Conservation (phyloP, 768 basidiomycete genomes). For the Cubamyces lactineus region DNA sequence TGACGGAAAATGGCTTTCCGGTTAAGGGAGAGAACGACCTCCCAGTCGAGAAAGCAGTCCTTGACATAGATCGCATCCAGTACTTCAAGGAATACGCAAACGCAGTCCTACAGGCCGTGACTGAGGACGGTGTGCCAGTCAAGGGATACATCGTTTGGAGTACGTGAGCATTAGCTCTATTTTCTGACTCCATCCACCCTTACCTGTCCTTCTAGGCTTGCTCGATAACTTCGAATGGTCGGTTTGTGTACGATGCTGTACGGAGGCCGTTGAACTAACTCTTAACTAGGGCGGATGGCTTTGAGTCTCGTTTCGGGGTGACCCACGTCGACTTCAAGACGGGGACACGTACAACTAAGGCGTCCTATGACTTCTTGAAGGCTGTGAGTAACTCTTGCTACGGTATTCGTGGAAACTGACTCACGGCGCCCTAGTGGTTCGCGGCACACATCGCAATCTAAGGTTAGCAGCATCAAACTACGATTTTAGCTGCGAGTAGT, state of each 20-base stretch:
- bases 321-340: conserved; percentile 45
- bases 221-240: conserved; percentile 52
- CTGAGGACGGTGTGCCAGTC: conserved; percentile 41
- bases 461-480: no score
- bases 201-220: conserved; percentile 31
- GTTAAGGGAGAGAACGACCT: conserved; percentile 43
- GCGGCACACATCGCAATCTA: not conserved
- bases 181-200: not conserved
- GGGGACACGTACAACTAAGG: conserved; percentile 34
- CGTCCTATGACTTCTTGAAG: conserved; percentile 32
- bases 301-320: conserved; percentile 47
- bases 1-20: conserved; percentile 51
- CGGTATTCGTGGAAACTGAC: not conserved
- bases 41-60: conserved; percentile 38
- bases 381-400: conserved; percentile 21
- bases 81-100: conserved; percentile 44
- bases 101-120: conserved; percentile 42
- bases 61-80: conserved; percentile 44
- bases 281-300: conserved; percentile 40
- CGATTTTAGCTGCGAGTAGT: no score
- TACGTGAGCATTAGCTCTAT: conserved; percentile 24
- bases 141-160: conserved; percentile 48
- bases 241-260: not conserved
- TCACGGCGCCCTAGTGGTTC: conserved; percentile 19
- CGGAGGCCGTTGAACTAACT: not conserved